Base-by-base conservation (phyloP, 257 asterid genomes). In the Striga asiatica region DNA sequence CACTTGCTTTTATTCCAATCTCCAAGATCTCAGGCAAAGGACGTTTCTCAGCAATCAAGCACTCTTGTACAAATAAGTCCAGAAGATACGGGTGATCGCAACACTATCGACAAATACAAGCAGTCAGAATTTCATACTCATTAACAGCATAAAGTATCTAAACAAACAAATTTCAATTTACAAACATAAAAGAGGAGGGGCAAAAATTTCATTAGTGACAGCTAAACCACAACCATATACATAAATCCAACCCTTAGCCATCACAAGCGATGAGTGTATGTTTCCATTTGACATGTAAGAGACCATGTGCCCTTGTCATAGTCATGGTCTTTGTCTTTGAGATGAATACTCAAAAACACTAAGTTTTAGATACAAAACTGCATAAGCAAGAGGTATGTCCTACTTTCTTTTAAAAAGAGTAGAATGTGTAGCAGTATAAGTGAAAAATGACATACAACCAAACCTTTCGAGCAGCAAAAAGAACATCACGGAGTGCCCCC, bases 71-170 rank as follows among this genome's bases (percentile, higher is more conserved):
- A 57, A 76, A 69, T 17, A 71, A 16, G 43, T 88, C 94, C 75
- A 77, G 69, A 27, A 84, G 76, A 62, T 80, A 84, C 7, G 98
- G 96, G 71, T 91, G 98, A 70, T 74, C 79, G 49, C 98, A 91
- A 62, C 92, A 88, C 98, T 91, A 73, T 61, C 61, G 62, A 71
- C 54, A 69, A 56, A 67, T 37, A 29, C 21, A 65, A 14, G 25
- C 13, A 16, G 55, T 42, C 61, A 58, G 55, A 64, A 58, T 60
- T 19, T n/a, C 51, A 68, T 49, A 54, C 54, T 22, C 28, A 58
- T 49, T 49, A 49, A 18, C 42, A 11, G 58, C 64, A 56, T 14
- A 54, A 57, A 54, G 47, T 20, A 65, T 19, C 12, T 24, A 17
- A 35, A 8, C 14, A 21, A 11, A 10, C 3, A 34, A 54, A 51